Conservation (phyloP, 169 alveolate genomes). For the Plasmodium reichenowi region DNA sequence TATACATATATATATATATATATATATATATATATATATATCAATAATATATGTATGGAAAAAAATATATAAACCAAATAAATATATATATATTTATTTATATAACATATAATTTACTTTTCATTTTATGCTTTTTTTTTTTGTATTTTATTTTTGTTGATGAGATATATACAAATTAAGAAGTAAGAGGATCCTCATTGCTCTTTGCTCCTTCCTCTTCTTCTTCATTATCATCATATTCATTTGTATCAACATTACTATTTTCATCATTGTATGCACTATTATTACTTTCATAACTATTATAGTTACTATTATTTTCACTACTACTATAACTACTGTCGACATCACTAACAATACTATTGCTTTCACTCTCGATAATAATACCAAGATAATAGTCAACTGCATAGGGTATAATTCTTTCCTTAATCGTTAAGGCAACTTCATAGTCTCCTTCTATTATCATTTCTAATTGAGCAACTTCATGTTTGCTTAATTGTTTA, state of each 20-base stretch:
- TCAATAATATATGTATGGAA: neutral
- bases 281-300: conserved; percentile 74
- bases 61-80: too few relatives aligned
- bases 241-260: conserved; percentile 76
- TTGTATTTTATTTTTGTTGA: too few relatives aligned
- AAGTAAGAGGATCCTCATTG: conserved; percentile 78
- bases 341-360: conserved; percentile 74
- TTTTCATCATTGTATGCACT: conserved; percentile 77
- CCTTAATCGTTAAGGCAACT: conserved; percentile 86
- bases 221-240: conserved; percentile 86
- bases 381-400: conserved; percentile 86
- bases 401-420: conserved; percentile 87
- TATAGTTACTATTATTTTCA: conserved; percentile 67
- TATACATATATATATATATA: neutral
- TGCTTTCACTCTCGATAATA: conserved; percentile 77
- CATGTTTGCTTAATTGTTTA: conserved; percentile 74
- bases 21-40: conserved; percentile 8
- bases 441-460: conserved; percentile 88
- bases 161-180: conserved; percentile 9
- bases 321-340: conserved; percentile 75
- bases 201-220: conserved; percentile 83
- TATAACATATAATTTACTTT: too few relatives aligned
- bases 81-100: too few relatives aligned
- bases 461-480: conserved; percentile 88
- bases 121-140: neutral